Percentiles rank a stretch among this genome's conserved stretches.
Evolutionary conservation across 495 filamentous ascomycete genomes (phyloP).

Genomic region (Aspergillus olivimuriae): DNA sequence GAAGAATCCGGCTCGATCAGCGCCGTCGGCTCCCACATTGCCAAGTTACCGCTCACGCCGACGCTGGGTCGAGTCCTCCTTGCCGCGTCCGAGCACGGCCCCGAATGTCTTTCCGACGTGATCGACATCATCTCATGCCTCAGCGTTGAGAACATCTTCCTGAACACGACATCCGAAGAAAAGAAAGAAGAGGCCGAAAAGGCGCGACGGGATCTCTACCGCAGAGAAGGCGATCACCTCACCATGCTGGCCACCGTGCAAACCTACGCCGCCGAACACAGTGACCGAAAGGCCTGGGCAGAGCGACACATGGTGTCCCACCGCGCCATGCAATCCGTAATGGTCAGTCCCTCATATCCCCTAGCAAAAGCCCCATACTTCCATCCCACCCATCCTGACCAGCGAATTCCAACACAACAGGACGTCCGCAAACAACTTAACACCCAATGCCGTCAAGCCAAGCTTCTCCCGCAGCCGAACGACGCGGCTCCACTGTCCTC

Average conservation of each 20-base stretch:
- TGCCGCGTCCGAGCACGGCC: conserved; percentile 64
- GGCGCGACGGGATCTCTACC: conserved; percentile 64
- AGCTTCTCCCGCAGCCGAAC: conserved; percentile 26
- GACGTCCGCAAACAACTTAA: conserved; percentile 87
- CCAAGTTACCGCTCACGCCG: conserved; percentile 75
- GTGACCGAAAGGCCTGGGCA: conserved; percentile 72
- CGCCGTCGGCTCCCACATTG: conserved; percentile 64
- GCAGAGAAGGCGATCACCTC: conserved; percentile 83
- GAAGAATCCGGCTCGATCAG: conserved; percentile 68
- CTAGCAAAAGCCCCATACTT: no score
- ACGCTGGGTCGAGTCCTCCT: conserved; percentile 75
- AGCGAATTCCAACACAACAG: conserved; percentile 18
- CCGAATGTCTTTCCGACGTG: conserved; percentile 68
- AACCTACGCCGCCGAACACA: conserved; percentile 66
- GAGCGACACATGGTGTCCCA: conserved; percentile 69
- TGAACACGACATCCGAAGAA: conserved; percentile 75
- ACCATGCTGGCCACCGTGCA: conserved; percentile 81
- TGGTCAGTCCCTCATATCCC: no score
- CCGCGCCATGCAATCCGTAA: conserved; percentile 73
- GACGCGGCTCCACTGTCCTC: conserved; percentile 3
- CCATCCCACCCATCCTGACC: conserved; percentile 4
- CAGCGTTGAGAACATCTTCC: conserved; percentile 82
- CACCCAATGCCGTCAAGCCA: conserved; percentile 48
- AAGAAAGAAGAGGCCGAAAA: conserved; percentile 68
- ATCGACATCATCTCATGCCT: conserved; percentile 91